Base-by-base conservation (phyloP, 2,329 filamentous ascomycete species). In the Pestalotiopsis sp. region DNA sequence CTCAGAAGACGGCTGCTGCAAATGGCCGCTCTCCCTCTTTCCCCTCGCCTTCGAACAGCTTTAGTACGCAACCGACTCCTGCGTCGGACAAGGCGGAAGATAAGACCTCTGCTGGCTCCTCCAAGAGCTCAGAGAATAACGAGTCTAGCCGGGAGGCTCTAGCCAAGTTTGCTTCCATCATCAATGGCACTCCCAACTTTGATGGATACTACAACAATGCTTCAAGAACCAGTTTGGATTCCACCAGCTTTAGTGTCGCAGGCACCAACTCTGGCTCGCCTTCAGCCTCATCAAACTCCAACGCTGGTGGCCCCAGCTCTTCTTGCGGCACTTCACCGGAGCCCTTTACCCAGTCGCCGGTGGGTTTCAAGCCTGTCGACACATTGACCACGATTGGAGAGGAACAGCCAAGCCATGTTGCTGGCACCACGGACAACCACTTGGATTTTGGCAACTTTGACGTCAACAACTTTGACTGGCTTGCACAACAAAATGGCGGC, bases 271-370 rank as follows among this genome's bases (percentile, higher is more conserved):
- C 88, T 4, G 90, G 88, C 73, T 93, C 91, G 5, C 89, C 89
- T 1, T 90, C 88, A 13, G 85, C 87, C 7, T 91, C 88, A 0
- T 90, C 88, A 2, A 86, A 89, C 70, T 90, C 88, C 58, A 87
- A 88, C 68, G 82, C 80, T 23, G 88, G 88, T 1, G 88, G 88
- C 1, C 80, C 88, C 1, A 90, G 83, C 73, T 91, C 89, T 6
- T 91, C 89, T 27, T 94, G 92, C 75, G 92, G 91, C 31, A 95
- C 92, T 0, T 95, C 93, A 2, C 93, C 93, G 1, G 92, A 95
- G 78, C 91, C 93, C 1, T 89, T 86, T 62, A 91, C 89, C 39
- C 91, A 92, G 74, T 95, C 92, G 17, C 93, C 91, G 4, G 83
- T 86, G 75, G 85, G 83, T n/a, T 88, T 85, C 73, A 92, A 92